phyloP scores from a whole-genome alignment of 2,329 filamentous ascomycete species.

The Fusarium tanahbumbuense region DNA sequence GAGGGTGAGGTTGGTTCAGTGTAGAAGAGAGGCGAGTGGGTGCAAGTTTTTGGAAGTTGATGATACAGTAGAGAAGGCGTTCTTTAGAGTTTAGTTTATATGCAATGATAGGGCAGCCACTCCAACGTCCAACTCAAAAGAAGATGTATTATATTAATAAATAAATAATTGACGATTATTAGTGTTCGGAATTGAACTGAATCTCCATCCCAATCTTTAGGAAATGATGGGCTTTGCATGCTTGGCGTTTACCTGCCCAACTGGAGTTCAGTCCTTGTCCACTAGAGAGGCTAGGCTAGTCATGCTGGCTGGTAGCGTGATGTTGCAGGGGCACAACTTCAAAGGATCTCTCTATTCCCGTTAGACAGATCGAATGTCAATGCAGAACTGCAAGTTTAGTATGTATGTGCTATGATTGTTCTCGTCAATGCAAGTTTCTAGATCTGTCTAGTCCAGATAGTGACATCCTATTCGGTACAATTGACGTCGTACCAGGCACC shows the following conservation, averaged over 20 bases:
- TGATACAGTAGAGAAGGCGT: background rate
- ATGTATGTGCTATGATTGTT: background rate
- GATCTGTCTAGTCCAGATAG: background rate
- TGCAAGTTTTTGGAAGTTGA: background rate
- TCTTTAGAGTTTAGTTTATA: background rate
- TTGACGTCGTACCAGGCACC: background rate
- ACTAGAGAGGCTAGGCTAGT: slow-evolving; percentile 9
- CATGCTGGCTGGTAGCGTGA: slow-evolving; percentile 16
- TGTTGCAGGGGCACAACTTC: slow-evolving; percentile 1
- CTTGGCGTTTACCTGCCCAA: slow-evolving; percentile 3
- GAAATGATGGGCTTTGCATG: background rate
- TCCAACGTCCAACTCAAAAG: background rate
- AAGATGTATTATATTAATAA: background rate
- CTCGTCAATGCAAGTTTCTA: background rate
- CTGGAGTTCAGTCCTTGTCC: background rate
- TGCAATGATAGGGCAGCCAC: no score
- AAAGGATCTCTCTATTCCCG: background rate
- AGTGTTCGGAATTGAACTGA: background rate
- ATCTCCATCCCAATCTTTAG: background rate
- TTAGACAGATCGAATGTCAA: background rate
- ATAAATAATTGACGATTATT: background rate
- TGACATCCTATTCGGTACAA: background rate
- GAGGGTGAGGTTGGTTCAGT: slow-evolving; percentile 9
- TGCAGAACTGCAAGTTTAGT: background rate
- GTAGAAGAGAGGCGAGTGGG: background rate